A percentile compares a stretch with the other conserved stretches of the same genome.
phyloP scores from a whole-genome alignment of 106 monocot genomes.

The Vanilla planifolia region DNA sequence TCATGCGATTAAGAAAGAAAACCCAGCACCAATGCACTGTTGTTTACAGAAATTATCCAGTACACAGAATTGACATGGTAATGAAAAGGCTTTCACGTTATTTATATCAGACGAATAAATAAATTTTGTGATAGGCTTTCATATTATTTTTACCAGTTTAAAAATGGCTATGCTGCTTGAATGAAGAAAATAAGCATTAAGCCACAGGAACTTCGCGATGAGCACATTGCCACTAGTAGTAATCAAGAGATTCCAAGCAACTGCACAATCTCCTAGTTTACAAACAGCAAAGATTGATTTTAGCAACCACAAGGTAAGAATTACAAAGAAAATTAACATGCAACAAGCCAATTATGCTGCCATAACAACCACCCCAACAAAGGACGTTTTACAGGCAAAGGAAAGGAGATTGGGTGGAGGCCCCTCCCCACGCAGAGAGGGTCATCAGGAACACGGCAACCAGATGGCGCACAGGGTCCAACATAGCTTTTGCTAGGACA shows the following conservation, averaged over 20 bases:
- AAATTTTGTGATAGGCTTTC: too few species aligned
- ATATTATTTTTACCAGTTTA: background rate
- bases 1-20: background rate
- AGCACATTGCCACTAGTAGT: background rate
- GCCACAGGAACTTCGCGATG: background rate
- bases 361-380: too few species aligned
- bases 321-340: too few species aligned
- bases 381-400: too few species aligned
- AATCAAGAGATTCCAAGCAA: background rate
- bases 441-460: too few species aligned
- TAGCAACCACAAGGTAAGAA: background rate
- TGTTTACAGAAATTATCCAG: background rate
- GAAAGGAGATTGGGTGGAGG: too few species aligned
- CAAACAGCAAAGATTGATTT: slow-evolving; percentile 1
- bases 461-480: too few species aligned
- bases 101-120: slow-evolving; percentile 2
- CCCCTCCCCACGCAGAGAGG: too few species aligned
- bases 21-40: background rate
- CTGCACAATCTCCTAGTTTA: background rate
- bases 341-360: background rate
- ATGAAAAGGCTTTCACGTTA: background rate
- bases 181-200: background rate
- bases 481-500: too few species aligned
- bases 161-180: background rate
- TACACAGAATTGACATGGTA: background rate